Evolutionary conservation across 2,329 filamentous ascomycete species (phyloP).

Genomic region (Trichoderma lentiforme): DNA sequence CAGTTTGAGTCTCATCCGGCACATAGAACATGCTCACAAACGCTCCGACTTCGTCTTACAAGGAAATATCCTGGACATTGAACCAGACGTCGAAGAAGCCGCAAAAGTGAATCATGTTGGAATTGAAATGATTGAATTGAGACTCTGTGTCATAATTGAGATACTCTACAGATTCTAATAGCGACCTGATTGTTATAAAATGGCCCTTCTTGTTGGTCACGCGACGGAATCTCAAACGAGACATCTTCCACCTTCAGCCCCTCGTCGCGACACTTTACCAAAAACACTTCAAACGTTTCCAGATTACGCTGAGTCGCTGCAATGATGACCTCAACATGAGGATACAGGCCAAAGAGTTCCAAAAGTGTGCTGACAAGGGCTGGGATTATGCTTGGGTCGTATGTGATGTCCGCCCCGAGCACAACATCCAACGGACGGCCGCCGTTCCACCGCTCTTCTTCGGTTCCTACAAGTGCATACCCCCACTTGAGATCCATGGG

Average conservation of each 20-base stretch:
- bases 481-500: slow-evolving; percentile 64
- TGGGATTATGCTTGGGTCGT: slow-evolving; percentile 63
- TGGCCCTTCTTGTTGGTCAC: slow-evolving; percentile 52
- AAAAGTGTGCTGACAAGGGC: slow-evolving; percentile 62
- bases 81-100: background rate
- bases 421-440: slow-evolving; percentile 57
- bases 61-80: background rate
- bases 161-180: slow-evolving; percentile 50
- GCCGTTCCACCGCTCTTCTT: slow-evolving; percentile 52
- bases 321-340: slow-evolving; percentile 58
- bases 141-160: slow-evolving; percentile 18
- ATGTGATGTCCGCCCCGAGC: slow-evolving; percentile 75
- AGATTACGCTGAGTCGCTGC: slow-evolving; percentile 69
- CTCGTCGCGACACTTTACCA: slow-evolving; percentile 53
- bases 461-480: slow-evolving; percentile 53
- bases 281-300: slow-evolving; percentile 64
- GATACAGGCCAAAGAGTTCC: slow-evolving; percentile 57
- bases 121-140: background rate
- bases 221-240: slow-evolving; percentile 39
- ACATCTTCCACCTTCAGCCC: slow-evolving; percentile 43
- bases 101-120: background rate
- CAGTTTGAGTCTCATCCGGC: background rate
- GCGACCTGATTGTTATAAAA: slow-evolving; percentile 61
- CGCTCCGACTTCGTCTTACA: background rate
- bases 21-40: background rate